A percentile compares a stretch with the other conserved stretches of the same genome.
phyloP scores from a whole-genome alignment of 2,329 filamentous ascomycete genomes.

The Colletotrichum cereale region DNA sequence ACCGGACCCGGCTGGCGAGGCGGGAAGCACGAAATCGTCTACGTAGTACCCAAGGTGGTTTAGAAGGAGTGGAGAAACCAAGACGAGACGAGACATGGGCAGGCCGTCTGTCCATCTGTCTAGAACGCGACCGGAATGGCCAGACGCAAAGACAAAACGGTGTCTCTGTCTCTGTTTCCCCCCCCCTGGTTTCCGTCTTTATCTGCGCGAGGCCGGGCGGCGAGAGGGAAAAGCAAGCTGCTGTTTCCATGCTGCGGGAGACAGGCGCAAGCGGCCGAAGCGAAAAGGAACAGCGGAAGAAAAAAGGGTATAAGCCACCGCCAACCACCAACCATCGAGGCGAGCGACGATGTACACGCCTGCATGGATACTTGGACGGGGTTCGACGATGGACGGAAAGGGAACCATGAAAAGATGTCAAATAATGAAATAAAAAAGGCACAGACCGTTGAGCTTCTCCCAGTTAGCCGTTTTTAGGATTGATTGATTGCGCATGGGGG shows the following conservation, averaged over 20 bases:
- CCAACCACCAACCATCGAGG: background rate
- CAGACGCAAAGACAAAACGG: background rate
- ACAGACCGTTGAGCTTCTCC: conserved; percentile 32
- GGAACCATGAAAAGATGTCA: background rate
- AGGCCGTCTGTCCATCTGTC: background rate
- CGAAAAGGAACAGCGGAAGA: background rate
- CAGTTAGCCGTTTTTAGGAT: conserved; percentile 18
- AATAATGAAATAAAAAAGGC: background rate
- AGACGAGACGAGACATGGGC: conserved; percentile 9
- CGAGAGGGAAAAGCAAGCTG: background rate
- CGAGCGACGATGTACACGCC: background rate
- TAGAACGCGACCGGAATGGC: too few species aligned
- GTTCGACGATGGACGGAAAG: background rate
- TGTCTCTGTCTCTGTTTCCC: background rate
- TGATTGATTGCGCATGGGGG: conserved; percentile 24
- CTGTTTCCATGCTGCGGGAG: background rate
- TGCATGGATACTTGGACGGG: background rate
- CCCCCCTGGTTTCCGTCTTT: background rate
- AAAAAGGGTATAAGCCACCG: background rate
- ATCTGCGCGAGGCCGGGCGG: background rate
- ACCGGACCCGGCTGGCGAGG: background rate
- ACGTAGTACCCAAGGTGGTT: background rate
- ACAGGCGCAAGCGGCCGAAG: background rate
- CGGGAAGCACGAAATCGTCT: background rate
- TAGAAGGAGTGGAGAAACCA: background rate